These are phyloP conservation scores for Kluyveromyces nonfermentans DNA, from an alignment of 805 yeast species.

Conservation along the genomic window DNA sequence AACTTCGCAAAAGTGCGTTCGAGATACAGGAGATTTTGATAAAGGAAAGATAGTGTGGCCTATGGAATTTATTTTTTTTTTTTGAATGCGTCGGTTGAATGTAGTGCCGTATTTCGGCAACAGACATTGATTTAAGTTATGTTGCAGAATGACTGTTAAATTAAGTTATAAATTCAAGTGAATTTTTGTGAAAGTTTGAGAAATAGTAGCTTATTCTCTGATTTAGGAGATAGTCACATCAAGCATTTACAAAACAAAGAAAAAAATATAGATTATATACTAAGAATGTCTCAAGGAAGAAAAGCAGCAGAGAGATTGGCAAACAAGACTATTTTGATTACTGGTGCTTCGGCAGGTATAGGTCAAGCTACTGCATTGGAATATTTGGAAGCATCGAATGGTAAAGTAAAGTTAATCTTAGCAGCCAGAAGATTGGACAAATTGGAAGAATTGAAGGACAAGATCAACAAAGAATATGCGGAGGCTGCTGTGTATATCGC, in stretches of 20 bases:
- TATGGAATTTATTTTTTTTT: not conserved
- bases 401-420: slow-evolving; percentile 58
- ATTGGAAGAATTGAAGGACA: slow-evolving; percentile 39
- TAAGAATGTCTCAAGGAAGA: slow-evolving; percentile 52
- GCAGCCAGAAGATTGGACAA: slow-evolving; percentile 72
- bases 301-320: slow-evolving; percentile 74
- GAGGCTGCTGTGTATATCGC: slow-evolving; percentile 36
- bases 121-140: not conserved
- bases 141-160: not conserved
- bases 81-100: not conserved
- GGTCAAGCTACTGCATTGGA: slow-evolving; percentile 89
- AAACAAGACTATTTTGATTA: slow-evolving; percentile 70
- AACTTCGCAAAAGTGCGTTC: not conserved
- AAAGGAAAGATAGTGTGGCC: not conserved
- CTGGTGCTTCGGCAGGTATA: slow-evolving; percentile 97
- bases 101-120: not conserved
- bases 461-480: slow-evolving; percentile 41
- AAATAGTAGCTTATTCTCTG: too few relatives aligned
- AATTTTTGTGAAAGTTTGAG: too few relatives aligned
- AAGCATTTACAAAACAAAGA: too few relatives aligned
- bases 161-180: not conserved
- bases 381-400: slow-evolving; percentile 67
- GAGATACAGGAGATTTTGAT: not conserved
- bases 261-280: too few relatives aligned
- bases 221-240: too few relatives aligned